Base-by-base conservation (phyloP, 257 asterid genomes). In the Solanum tarapatanum region DNA sequence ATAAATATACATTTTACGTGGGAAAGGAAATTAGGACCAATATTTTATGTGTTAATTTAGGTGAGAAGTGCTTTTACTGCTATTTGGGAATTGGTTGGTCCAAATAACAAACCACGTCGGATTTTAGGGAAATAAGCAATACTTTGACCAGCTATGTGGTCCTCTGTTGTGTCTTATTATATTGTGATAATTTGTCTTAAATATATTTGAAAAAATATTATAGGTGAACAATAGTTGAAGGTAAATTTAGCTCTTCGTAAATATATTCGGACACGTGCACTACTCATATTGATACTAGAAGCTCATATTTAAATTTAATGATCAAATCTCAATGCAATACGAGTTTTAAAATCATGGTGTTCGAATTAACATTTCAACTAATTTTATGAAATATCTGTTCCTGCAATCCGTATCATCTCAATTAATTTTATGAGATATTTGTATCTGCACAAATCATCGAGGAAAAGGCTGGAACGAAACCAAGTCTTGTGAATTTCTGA, bases 121-220 rank as follows among this genome's bases (percentile, higher is more conserved):
- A 89, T 37, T 88, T 86, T 85, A 86, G 62, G 92, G 91, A 83
- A 88, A 83, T 87, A 32, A 84, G 66, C 84, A 64, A 72, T 85
- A 33, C 77, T 87, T 87, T 92, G 90, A 89, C 91, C 87, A 86
- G 39, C 19, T 82, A 21, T 12, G 24, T 87, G 87, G 90, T 91
- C 58, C 87, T 89, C 86, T 43, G 2, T 48, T 39, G 32, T 86
- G 86, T 86, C 87, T 58, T 87, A 24, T 75, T 32, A 80, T 87
- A 24, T 75, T 32, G 84, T 70, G 36, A 84, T 70, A 6, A 16
- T 33, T 73, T 72, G 5, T 72, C 11, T 3, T 32, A 14, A 28
- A 72, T 30, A 70, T 70, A 70, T 70, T 30, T 30, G 8, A 8
- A 69, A 30, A 13, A 30, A 70, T n/a, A 26, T 68, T 26, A 24